These are phyloP conservation scores for Populus tomentosa DNA, from an alignment of 441 rosid genomes.

Conservation along the genomic window DNA sequence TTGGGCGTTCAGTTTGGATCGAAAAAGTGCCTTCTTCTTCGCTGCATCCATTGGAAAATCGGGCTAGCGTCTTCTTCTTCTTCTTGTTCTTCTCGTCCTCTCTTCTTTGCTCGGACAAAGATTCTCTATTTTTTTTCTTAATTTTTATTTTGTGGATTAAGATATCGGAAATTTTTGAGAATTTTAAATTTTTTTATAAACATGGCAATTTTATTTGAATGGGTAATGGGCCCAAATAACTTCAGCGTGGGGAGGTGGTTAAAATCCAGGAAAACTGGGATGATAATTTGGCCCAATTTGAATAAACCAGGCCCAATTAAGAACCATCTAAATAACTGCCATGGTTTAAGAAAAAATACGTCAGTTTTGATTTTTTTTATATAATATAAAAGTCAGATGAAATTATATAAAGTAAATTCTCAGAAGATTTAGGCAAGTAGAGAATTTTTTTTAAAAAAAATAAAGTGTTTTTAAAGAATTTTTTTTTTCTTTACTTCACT, in stretches of 20 bases:
- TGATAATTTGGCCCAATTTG: background rate
- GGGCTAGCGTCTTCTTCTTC: background rate
- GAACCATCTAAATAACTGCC: background rate
- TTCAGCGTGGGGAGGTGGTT: background rate
- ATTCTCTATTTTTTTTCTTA: background rate
- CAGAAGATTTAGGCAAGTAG: too few species aligned
- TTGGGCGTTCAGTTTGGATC: conserved; percentile 77
- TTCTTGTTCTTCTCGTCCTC: background rate
- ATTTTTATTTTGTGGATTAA: background rate
- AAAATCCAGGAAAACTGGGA: background rate
- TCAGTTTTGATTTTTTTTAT: too few species aligned
- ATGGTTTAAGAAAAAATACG: too few species aligned
- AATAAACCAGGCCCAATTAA: background rate
- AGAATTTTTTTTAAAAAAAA: too few species aligned
- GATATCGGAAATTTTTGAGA: background rate
- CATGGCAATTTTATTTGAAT: background rate
- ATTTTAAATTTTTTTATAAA: background rate
- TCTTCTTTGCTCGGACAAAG: background rate
- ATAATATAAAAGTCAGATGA: too few species aligned
- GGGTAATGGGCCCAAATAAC: background rate
- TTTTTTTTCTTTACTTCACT: too few species aligned
- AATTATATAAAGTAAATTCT: too few species aligned
- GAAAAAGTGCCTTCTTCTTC: conserved; percentile 73
- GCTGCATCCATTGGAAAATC: conserved; percentile 64
- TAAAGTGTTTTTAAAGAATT: too few species aligned